phyloP scores from a whole-genome alignment of 139 green algal genomes.

The Chlorella sorokiniana region DNA sequence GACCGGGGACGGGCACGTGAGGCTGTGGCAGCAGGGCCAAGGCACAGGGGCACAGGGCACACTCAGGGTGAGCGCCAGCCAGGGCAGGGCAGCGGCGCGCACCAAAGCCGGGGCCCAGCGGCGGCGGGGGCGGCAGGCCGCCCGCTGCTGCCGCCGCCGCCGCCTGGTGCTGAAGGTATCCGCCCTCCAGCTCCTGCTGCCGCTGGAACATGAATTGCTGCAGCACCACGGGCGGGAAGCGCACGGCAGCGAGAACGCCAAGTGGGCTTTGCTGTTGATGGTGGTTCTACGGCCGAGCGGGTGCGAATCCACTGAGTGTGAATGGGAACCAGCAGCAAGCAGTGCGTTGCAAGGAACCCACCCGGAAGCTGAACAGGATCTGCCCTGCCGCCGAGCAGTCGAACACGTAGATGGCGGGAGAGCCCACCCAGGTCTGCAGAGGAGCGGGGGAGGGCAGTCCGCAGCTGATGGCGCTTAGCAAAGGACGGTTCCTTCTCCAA shows the following conservation, averaged over 20 bases:
- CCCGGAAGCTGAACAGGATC: constrained; percentile 86
- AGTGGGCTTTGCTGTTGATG: no score
- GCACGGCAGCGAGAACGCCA: no score
- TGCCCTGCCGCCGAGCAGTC: constrained; percentile 95
- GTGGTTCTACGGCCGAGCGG: background rate
- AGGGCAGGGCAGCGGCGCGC: no score
- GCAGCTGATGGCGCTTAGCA: no score
- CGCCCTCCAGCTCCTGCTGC: constrained; percentile 33
- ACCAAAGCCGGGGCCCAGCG: constrained; percentile 10
- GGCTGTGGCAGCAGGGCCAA: background rate
- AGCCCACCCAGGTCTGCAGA: constrained; percentile 87
- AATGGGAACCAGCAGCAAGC: background rate
- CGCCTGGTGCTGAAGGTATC: constrained; percentile 25
- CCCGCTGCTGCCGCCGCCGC: constrained; percentile 6
- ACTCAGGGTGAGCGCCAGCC: no score
- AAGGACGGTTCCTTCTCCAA: no score
- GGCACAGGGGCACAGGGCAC: no score
- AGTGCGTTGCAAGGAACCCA: background rate
- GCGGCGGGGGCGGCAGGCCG: background rate
- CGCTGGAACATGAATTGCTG: constrained; percentile 48
- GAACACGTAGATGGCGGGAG: constrained; percentile 96
- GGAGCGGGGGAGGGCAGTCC: no score
- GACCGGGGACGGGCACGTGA: no score
- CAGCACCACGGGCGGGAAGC: no score
- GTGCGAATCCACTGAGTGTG: background rate